A percentile compares a stretch with the other conserved stretches of the same genome.
Evolutionary conservation across 345 rosid species (phyloP).

Genomic region (Populus tremula): DNA sequence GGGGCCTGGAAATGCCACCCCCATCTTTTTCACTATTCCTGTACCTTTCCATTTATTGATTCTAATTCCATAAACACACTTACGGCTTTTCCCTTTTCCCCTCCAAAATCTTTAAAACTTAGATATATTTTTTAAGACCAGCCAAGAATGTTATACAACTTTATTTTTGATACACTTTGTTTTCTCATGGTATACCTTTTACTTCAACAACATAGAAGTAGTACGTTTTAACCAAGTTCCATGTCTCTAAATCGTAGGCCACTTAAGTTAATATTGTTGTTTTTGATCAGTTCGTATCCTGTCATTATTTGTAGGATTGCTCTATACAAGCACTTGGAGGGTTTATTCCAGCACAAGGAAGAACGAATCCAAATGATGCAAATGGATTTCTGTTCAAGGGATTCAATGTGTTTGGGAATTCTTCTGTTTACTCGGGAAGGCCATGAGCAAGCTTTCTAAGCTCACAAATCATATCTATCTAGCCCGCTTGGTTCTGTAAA

Average conservation of each 20-base stretch:
- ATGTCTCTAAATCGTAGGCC: too few relatives aligned
- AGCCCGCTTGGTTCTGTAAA: not conserved
- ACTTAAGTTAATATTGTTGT: too few relatives aligned
- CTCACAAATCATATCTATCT: not conserved
- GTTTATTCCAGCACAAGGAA: slow-evolving; percentile 60
- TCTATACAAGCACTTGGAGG: slow-evolving; percentile 50
- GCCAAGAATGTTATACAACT: not conserved
- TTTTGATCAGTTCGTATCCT: not conserved
- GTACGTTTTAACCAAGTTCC: not conserved
- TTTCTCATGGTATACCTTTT: slow-evolving; percentile 18
- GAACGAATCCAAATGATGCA: slow-evolving; percentile 31
- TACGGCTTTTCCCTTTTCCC: not conserved
- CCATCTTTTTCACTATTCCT: not conserved
- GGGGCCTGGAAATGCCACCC: not conserved
- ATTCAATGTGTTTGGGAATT: slow-evolving; percentile 17
- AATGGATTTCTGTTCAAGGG: slow-evolving; percentile 57
- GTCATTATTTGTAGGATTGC: slow-evolving; percentile 36
- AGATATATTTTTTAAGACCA: not conserved
- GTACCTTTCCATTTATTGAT: not conserved
- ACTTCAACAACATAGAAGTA: too few relatives aligned
- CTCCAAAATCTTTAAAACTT: not conserved
- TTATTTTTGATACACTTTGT: not conserved
- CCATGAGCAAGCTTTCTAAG: slow-evolving; percentile 30
- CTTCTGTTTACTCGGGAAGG: not conserved
- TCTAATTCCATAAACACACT: not conserved